Evolutionary conservation across 208 protist genomes (phyloP).

Genomic region (Crithidia fasciculata): DNA sequence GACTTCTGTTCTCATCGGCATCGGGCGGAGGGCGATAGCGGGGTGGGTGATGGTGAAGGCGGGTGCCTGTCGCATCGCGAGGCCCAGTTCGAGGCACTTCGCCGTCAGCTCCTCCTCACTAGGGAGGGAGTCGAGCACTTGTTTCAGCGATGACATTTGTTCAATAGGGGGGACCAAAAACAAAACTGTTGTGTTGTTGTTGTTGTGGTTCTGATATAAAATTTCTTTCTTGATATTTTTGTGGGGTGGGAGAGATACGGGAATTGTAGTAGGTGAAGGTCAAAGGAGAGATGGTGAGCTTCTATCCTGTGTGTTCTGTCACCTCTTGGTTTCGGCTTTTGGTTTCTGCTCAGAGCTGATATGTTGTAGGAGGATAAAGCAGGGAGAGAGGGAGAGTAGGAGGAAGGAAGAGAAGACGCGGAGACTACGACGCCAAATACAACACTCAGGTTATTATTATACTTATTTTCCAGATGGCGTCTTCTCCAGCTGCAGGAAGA

Average conservation of each 20-base stretch:
- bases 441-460: not conserved
- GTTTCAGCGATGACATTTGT: not conserved
- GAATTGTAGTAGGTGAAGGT: not conserved
- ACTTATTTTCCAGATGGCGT: too few species aligned
- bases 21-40: slow-evolving; percentile 66
- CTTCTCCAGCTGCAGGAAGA: too few species aligned
- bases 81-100: slow-evolving; percentile 76
- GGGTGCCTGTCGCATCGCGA: slow-evolving; percentile 64
- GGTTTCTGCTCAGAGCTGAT: too few species aligned
- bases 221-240: not conserved
- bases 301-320: too few species aligned
- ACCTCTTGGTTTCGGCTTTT: too few species aligned
- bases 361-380: not conserved
- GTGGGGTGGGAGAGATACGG: not conserved
- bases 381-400: slow-evolving; percentile 1
- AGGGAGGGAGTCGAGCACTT: slow-evolving; percentile 30
- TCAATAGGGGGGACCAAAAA: too few species aligned
- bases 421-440: not conserved
- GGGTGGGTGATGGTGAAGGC: slow-evolving; percentile 51
- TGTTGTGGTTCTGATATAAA: too few species aligned
- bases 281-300: too few species aligned
- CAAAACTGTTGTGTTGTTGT: too few species aligned
- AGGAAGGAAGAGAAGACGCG: not conserved
- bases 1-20: slow-evolving; percentile 41
- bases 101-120: slow-evolving; percentile 66